Evolutionary conservation across 192 early-diverging fungal species (phyloP).

Genomic region (Coemansia sp.): DNA sequence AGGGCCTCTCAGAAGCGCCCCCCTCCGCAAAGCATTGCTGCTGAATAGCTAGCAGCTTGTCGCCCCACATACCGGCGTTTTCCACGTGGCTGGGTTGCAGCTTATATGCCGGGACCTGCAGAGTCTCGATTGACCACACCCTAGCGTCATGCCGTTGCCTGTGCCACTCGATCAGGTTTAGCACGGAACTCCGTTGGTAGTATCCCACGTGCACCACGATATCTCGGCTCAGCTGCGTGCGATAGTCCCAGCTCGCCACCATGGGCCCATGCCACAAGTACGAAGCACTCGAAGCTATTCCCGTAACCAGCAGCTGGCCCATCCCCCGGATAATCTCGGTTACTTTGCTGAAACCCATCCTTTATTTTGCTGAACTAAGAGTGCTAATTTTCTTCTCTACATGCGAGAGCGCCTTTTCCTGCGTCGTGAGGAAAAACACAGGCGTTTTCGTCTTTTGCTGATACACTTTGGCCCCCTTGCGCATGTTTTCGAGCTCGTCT

Average conservation of each 20-base stretch:
- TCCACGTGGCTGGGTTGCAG: not conserved
- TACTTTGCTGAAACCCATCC: not conserved
- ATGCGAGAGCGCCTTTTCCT: constrained; percentile 4
- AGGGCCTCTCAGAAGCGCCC: no score
- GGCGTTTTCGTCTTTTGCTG: constrained; percentile 13
- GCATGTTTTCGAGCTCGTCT: constrained; percentile 27
- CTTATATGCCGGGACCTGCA: not conserved
- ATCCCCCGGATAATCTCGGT: not conserved
- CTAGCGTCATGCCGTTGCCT: no score
- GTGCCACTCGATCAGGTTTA: no score
- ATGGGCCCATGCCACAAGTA: constrained; percentile 8
- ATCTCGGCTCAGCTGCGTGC: constrained; percentile 20
- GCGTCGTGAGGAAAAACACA: constrained; percentile 16
- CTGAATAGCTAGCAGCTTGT: not conserved
- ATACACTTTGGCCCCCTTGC: constrained; percentile 19
- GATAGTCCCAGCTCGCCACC: constrained; percentile 10
- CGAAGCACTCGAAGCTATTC: no score
- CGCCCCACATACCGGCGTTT: constrained; percentile 4
- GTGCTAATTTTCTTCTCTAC: constrained; percentile 6
- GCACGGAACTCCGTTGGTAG: no score
- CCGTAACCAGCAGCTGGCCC: not conserved
- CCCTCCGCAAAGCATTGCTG: no score
- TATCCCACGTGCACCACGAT: constrained; percentile 18
- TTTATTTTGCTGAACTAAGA: not conserved
- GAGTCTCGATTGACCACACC: no score